Base-by-base conservation (phyloP, 2,329 filamentous ascomycete species). In the Scedosporium minutisporum region DNA sequence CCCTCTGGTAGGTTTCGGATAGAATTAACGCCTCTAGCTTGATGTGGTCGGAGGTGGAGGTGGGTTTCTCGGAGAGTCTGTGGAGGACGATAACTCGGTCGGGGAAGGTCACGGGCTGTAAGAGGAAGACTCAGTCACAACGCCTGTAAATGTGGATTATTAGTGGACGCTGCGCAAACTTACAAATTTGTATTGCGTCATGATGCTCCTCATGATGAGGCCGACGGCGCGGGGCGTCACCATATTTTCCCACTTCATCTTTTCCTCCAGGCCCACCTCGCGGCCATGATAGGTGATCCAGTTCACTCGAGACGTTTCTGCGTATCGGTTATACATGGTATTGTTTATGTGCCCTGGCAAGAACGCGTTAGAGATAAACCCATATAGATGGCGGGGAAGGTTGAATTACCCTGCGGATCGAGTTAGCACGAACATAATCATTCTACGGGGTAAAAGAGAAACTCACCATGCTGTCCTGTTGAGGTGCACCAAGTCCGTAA, bases 121-220 rank as follows among this genome's bases (percentile, higher is more conserved):
- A 41, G 41, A 53, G 18, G 44, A 41, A 18, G 29, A 61, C 16
- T 2, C 12, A 25, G 21, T 29, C 23, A n/a, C 1, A 18, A 16
- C 23, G 14, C 21, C 53, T 53, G n/a, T 59, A 14, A 33, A 9
- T 3, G 27, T 48, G 6, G 57, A 41, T 12, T 1, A 57, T 42
- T 46, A 46, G 38, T 23, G 21, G 14, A n/a, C 9, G n/a, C n/a
- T 14, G 12, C 2, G n/a, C 6, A n/a, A 42, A 80, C 87, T 66
- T 71, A 95, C 91, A 76, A 96, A 92, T 76, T 96, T 96, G 75
- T 89, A 96, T 67, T 96, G 88, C 0, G 89, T 87, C 68, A 83
- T 88, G 67, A 96, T 91, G 67, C 87, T 91, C 68, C 86, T 83
- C 70, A 96, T 75, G 64, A 96, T 95, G 63, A 96, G 72, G 0